A percentile compares a stretch with the other conserved stretches of the same genome.
These are phyloP conservation scores for Eucalyptus tenuipes DNA, from an alignment of 345 rosid species.

Conservation along the genomic window DNA sequence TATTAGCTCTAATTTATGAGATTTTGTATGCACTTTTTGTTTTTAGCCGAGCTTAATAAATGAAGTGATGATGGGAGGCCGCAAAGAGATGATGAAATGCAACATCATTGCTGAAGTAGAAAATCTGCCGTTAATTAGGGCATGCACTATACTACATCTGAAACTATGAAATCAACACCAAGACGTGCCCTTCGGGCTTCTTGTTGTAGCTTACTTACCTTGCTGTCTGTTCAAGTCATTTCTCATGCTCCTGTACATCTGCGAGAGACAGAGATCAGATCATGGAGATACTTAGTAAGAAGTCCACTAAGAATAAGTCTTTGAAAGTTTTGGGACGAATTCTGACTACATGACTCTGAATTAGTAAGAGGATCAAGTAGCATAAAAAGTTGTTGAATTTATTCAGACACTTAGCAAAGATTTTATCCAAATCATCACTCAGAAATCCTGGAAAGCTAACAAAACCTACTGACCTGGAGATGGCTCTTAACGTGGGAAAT, in stretches of 20 bases:
- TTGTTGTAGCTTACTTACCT: constrained; percentile 20
- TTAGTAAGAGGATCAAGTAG: neutral
- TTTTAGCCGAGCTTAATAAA: neutral
- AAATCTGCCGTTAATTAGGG: neutral
- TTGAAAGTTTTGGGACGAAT: neutral
- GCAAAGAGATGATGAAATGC: neutral
- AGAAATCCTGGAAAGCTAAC: neutral
- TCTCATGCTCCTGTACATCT: constrained; percentile 97
- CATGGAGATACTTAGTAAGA: neutral
- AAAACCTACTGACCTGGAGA: constrained; percentile 53
- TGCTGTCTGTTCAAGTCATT: constrained; percentile 44
- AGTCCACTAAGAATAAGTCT: neutral
- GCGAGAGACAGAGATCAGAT: neutral
- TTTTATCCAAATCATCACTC: neutral
- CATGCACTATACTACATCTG: neutral
- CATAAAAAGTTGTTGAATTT: neutral
- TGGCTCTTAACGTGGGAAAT: constrained; percentile 98
- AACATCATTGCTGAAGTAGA: neutral
- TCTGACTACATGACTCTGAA: neutral
- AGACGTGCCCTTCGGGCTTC: neutral
- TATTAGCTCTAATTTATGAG: neutral
- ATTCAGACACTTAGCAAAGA: neutral
- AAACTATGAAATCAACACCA: neutral
- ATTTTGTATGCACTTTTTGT: neutral
- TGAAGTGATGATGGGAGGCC: neutral